phyloP scores from a whole-genome alignment of 2,329 filamentous ascomycete species.

The Ceratocystis cacaofunesta region DNA sequence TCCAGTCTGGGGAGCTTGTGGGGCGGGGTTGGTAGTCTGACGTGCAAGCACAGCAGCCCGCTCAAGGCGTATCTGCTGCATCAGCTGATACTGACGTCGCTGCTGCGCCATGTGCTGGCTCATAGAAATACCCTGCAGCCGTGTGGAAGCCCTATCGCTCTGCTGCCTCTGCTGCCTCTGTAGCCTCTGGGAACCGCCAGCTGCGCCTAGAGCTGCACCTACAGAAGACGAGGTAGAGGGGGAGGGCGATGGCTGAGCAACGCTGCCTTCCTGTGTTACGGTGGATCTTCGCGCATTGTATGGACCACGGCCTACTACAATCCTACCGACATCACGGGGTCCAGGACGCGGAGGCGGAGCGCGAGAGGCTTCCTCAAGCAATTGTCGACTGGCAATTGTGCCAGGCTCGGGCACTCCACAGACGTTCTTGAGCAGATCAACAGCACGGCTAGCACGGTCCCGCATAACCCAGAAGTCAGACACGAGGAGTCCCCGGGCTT shows the following conservation, averaged over 20 bases:
- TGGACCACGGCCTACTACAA: slow-evolving; percentile 3
- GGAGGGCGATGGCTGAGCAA: neutral
- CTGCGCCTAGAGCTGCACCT: neutral
- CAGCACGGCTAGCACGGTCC: slow-evolving; percentile 12
- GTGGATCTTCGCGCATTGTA: neutral
- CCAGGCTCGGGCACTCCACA: slow-evolving; percentile 18
- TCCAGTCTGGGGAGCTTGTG: neutral
- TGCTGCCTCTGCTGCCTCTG: neutral
- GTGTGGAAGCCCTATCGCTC: neutral
- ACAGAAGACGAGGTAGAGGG: neutral
- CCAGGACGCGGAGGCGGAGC: slow-evolving; percentile 8
- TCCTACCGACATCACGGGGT: slow-evolving; percentile 11
- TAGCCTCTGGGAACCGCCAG: no score
- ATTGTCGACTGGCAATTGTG: slow-evolving; percentile 8
- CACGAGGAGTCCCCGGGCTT: slow-evolving; percentile 35
- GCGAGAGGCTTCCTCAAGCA: slow-evolving; percentile 13
- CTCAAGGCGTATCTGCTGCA: neutral
- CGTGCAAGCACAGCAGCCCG: neutral
- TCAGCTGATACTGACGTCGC: neutral
- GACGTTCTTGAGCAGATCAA: slow-evolving; percentile 15
- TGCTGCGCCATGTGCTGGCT: neutral
- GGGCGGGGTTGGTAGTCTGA: neutral
- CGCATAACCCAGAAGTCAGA: slow-evolving; percentile 16
- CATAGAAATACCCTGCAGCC: neutral
- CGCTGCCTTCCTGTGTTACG: neutral